Percentiles rank a stretch among this genome's conserved stretches.
phyloP scores from a whole-genome alignment of 345 rosid species.

The Citropsis articulata region DNA sequence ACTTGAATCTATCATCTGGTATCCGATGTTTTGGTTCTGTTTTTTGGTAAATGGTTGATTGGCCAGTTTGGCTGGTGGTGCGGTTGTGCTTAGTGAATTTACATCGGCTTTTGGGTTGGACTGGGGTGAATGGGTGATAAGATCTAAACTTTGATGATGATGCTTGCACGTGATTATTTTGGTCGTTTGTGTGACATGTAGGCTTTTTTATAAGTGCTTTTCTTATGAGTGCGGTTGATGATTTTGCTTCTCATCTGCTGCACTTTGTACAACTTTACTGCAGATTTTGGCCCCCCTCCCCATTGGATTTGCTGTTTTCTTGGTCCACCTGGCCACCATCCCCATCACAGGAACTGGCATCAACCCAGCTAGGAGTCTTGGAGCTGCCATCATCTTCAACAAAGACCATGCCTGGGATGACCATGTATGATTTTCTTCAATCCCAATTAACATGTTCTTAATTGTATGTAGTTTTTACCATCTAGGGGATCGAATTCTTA shows the following conservation, averaged over 20 bases:
- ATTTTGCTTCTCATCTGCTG: not conserved
- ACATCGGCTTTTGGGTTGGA: not conserved
- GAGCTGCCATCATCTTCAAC: slow-evolving; percentile 66
- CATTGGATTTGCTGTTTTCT: slow-evolving; percentile 68
- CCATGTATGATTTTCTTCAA: slow-evolving; percentile 26
- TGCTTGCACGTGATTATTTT: not conserved
- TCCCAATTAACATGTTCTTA: not conserved
- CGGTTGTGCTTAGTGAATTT: not conserved
- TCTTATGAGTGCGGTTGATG: not conserved
- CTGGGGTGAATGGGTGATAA: not conserved
- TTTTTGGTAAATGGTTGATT: too few relatives aligned
- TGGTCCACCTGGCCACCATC: slow-evolving; percentile 71
- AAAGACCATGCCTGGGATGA: slow-evolving; percentile 54
- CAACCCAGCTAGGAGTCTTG: slow-evolving; percentile 74
- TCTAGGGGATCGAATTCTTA: not conserved
- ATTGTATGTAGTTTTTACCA: not conserved
- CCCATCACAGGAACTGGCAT: slow-evolving; percentile 73
- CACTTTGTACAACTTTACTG: not conserved
- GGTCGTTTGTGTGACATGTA: slow-evolving; percentile 5
- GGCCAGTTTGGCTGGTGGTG: not conserved
- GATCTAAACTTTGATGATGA: not conserved
- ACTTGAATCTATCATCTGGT: not conserved
- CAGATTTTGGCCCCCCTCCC: slow-evolving; percentile 79
- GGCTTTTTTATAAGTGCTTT: not conserved
- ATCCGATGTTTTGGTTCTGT: not conserved